Base-by-base conservation (phyloP, 768 basidiomycete genomes). In the Filobasidium wieringae region DNA sequence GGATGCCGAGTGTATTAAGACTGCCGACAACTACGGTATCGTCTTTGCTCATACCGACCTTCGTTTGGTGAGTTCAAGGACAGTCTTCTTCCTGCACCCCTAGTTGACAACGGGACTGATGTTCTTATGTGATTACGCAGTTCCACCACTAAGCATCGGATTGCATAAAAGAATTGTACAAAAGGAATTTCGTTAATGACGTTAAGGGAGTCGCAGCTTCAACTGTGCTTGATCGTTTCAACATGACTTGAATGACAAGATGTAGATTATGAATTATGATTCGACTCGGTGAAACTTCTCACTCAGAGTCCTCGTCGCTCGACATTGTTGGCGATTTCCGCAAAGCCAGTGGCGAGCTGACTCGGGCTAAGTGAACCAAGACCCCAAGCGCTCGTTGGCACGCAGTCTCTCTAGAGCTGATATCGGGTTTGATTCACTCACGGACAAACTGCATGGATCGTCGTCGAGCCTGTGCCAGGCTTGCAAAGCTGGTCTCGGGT, bases 1-100 rank as follows among this genome's bases (percentile, higher is more conserved):
- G 93, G 95, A 99, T 68, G 82, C 75, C 43, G 93, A 92, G 73
- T 93, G 95, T 68, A 84, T 99, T 78, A 90, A 88, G 76, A 88
- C 90, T 2, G 93, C 93, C 11, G 85, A 99, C 74, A 95, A 97
- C 76, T 84, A 87, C 66, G 80, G 77, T 36, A 87, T 96, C 41
- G 86, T 92, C 59, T 97, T 95, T 75, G 84, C 84, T 47, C 91
- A 95, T 72, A 95, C 90, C 4, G 79, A 81, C 45, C 71, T 95
- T 67, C 79, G 92, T 64, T 77, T 96, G 63, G 95, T 96, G 84
- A 89, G 93, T 67, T 89, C 71, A 22, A 12, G 9, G 15, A 19
- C 33, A 22, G 24, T n/a, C 29, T n/a, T 5, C 36, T 30, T 15
- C 24, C 31, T 39, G 22, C 14, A 19, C 37, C 15, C 1, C 8